Conservation (phyloP, 2,329 filamentous ascomycete genomes). For the Beauveria pseudobassiana region DNA sequence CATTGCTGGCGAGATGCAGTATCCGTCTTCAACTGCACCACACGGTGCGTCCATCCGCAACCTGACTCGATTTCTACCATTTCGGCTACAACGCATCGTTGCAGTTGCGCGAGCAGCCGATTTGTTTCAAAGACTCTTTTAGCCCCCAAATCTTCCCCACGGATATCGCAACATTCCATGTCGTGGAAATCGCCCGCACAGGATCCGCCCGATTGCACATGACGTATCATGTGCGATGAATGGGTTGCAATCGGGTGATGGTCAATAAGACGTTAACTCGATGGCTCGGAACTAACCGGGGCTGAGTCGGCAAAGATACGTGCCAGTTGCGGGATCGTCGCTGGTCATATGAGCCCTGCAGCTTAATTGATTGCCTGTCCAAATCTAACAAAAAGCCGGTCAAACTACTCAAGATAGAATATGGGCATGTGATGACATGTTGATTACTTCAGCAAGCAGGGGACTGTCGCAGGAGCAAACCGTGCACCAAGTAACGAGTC, state of each 20-base stretch:
- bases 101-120: background rate
- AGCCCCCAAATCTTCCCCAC: background rate
- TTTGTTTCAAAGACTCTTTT: background rate
- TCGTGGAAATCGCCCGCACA: background rate
- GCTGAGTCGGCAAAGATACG: background rate
- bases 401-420: background rate
- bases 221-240: background rate
- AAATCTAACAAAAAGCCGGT: background rate
- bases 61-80: background rate
- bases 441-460: too few relatives aligned
- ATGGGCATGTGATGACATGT: too few relatives aligned
- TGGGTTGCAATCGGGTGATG: background rate
- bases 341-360: background rate
- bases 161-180: background rate
- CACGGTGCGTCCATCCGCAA: background rate
- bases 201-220: background rate
- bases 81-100: background rate
- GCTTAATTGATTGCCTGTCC: background rate
- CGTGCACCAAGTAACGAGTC: too few relatives aligned
- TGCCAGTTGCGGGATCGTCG: background rate
- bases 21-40: background rate
- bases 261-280: background rate
- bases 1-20: background rate
- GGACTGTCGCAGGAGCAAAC: too few relatives aligned
- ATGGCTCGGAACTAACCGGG: background rate